Percentiles rank a stretch among this genome's conserved stretches.
Conservation (phyloP, 805 yeast genomes). For the Saturnispora serradocipensis region DNA sequence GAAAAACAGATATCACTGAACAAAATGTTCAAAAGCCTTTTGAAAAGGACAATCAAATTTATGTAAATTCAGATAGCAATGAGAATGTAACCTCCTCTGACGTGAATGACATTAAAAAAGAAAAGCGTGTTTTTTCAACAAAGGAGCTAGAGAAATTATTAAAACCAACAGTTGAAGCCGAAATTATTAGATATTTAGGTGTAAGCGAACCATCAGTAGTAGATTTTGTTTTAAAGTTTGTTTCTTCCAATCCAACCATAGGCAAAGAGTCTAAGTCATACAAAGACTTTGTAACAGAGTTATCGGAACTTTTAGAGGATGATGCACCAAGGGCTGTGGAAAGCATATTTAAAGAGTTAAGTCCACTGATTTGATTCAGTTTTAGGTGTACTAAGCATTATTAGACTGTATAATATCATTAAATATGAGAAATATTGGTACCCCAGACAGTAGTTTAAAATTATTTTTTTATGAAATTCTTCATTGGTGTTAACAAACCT, state of each 20-base stretch:
- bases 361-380: neutral
- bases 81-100: neutral
- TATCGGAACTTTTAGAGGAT: conserved; percentile 40
- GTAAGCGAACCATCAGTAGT: conserved; percentile 42
- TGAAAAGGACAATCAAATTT: neutral
- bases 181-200: conserved; percentile 46
- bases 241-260: conserved; percentile 28
- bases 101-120: neutral
- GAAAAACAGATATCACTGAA: conserved; percentile 15
- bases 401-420: neutral
- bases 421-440: neutral
- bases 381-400: neutral
- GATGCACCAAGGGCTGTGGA: conserved; percentile 28
- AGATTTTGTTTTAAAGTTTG: conserved; percentile 33
- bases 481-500: no score
- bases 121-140: neutral
- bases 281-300: conserved; percentile 33
- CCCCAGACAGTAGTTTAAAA: no score
- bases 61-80: neutral
- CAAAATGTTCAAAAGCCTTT: conserved; percentile 13
- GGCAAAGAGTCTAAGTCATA: conserved; percentile 22
- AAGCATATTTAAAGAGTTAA: conserved; percentile 11
- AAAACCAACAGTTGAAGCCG: conserved; percentile 28
- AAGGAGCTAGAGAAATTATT: neutral
- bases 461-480: no score